phyloP scores from a whole-genome alignment of 2,329 filamentous ascomycete species.

The Penicillium concentricum region DNA sequence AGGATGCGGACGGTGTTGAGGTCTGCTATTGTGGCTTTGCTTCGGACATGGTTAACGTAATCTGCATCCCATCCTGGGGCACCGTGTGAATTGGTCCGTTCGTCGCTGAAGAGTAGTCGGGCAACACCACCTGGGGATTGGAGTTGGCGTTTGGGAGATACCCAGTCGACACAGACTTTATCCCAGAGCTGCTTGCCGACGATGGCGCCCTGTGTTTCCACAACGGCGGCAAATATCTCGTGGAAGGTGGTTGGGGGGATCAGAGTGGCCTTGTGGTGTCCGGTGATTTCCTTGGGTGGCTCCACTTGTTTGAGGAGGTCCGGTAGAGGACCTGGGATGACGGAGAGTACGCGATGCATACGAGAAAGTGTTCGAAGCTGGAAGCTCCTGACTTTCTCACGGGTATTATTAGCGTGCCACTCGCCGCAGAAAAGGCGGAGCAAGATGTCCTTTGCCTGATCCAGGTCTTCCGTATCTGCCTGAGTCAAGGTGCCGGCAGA shows the following conservation, averaged over 20 bases:
- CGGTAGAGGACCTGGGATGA: constrained; percentile 33
- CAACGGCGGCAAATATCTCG: constrained; percentile 54
- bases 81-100: constrained; percentile 22
- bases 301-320: constrained; percentile 25
- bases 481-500: constrained; percentile 1
- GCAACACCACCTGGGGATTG: constrained; percentile 29
- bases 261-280: constrained; percentile 23
- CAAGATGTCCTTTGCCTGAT: constrained; percentile 33
- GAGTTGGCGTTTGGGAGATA: constrained; percentile 19
- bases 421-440: constrained; percentile 35
- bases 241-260: constrained; percentile 50
- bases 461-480: constrained; percentile 17
- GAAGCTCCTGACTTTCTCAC: constrained; percentile 18
- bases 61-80: constrained; percentile 27
- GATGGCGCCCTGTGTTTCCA: constrained; percentile 48
- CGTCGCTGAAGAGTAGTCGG: constrained; percentile 24
- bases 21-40: constrained; percentile 34
- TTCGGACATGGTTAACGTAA: constrained; percentile 26
- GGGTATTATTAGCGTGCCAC: constrained; percentile 27
- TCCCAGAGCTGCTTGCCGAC: constrained; percentile 51
- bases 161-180: constrained; percentile 45
- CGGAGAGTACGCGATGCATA: constrained; percentile 32
- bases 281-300: constrained; percentile 5
- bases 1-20: constrained; percentile 40
- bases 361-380: constrained; percentile 32